phyloP scores from a whole-genome alignment of 495 filamentous ascomycete genomes.

The Terfezia claveryi region DNA sequence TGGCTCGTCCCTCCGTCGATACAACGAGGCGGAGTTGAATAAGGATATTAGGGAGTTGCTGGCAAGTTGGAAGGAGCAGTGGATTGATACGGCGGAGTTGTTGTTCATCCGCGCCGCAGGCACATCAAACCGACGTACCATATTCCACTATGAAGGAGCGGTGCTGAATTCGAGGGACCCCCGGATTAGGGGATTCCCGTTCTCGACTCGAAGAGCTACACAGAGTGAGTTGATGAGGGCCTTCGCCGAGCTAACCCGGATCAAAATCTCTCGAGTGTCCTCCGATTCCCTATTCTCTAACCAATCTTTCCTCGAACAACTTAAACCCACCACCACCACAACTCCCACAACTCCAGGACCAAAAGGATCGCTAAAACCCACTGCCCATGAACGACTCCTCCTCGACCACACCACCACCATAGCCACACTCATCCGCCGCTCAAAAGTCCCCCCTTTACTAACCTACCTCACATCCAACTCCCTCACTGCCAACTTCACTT shows the following conservation, averaged over 20 bases:
- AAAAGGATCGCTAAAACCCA: slow-evolving; percentile 29
- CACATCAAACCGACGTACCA: slow-evolving; percentile 54
- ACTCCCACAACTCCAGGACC: slow-evolving; percentile 21
- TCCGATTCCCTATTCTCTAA: slow-evolving; percentile 23
- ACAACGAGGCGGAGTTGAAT: slow-evolving; percentile 75
- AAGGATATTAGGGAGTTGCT: slow-evolving; percentile 64
- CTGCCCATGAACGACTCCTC: slow-evolving; percentile 63
- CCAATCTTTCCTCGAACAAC: slow-evolving; percentile 21
- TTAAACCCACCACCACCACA: slow-evolving; percentile 8
- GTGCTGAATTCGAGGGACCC: slow-evolving; percentile 61
- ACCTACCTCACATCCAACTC: slow-evolving; percentile 58
- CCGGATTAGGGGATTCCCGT: slow-evolving; percentile 74
- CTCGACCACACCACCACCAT: slow-evolving; percentile 67
- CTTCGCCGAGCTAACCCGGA: slow-evolving; percentile 76
- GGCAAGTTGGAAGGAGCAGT: slow-evolving; percentile 51
- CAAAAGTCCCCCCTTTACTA: slow-evolving; percentile 67
- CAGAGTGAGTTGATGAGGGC: slow-evolving; percentile 82
- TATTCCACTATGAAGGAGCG: slow-evolving; percentile 83
- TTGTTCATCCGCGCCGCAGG: slow-evolving; percentile 81
- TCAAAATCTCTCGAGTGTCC: slow-evolving; percentile 44
- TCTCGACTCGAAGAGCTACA: slow-evolving; percentile 82
- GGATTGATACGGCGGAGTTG: slow-evolving; percentile 57
- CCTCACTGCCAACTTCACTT: slow-evolving; percentile 44
- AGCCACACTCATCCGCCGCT: slow-evolving; percentile 68
- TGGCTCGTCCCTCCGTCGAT: slow-evolving; percentile 67